Base-by-base conservation (phyloP, 202 grass and related monocot genomes). In the Setaria italica region DNA sequence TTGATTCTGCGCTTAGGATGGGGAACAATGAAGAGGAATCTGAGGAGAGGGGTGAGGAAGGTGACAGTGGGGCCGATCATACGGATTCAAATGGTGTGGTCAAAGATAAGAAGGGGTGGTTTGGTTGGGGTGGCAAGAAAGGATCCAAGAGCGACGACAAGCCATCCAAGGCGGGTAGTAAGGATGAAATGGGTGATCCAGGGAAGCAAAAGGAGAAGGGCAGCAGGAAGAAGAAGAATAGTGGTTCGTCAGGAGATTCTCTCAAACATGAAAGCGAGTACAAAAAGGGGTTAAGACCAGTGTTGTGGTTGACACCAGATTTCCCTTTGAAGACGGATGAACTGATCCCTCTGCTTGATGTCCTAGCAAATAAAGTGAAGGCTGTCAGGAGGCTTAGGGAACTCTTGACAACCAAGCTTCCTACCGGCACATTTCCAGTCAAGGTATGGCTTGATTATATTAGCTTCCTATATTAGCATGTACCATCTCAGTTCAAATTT, bases 261-360 rank as follows among this genome's bases (percentile, higher is more conserved):
- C 86, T 80, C 50, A 95, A 95, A 72, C 83, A 72, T 42, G 96
- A 99, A 85, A 99, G 93, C 33, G 96, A 95, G 49, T 99, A 92
- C 84, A 99, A 96, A 80, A 99, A 99, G 85, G 97, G 97, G 11
- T 85, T 99, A 65, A 85, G 92, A 60, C 93, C 97, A 8, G 90
- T 99, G 62, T 85, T 99, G 79, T 99, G 93, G 93, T 42, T 99
- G 78, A 99, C 97, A 56, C 91, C 90, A 9, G 93, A 96, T 83
- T 96, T 99, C 72, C 96, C 96, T 90, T 78, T 99, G 39, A 99
- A 99, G 88, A 94, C 90, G 20, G 96, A 99, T 82, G 96, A 99
- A 55, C 87, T 99, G 43, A 90, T 99, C 76, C 96, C 96, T 70
- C 77, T 99, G 63, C 91, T 99, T 13, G 96, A 99, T 92, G 93